Evolutionary conservation across 23 red algal genomes (phyloP).

Genomic region (Gracilariopsis chorda): DNA sequence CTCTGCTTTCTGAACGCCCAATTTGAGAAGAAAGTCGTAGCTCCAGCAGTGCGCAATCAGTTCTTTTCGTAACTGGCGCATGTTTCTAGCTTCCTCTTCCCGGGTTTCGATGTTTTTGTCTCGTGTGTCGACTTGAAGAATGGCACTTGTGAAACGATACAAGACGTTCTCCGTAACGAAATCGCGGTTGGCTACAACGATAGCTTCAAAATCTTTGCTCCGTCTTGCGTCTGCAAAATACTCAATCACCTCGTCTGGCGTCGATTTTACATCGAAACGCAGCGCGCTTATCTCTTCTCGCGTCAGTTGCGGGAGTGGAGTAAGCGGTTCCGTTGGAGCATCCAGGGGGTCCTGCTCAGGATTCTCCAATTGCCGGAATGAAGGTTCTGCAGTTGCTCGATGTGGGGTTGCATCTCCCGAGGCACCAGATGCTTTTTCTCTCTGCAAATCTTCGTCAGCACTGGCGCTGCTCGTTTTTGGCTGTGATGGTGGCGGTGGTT

Average conservation of each 20-base stretch:
- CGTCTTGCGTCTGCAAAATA: constrained; percentile 29
- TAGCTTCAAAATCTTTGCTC: neutral
- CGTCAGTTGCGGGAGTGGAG: neutral
- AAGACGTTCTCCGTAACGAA: constrained; percentile 38
- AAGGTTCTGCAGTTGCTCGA: neutral
- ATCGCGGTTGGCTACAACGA: constrained; percentile 40
- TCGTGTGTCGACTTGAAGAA: constrained; percentile 58
- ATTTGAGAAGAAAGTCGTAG: constrained; percentile 41
- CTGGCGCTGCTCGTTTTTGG: neutral
- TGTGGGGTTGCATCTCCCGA: constrained; percentile 44
- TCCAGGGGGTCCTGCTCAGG: constrained; percentile 26
- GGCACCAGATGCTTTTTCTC: constrained; percentile 23
- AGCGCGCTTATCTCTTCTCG: constrained; percentile 1
- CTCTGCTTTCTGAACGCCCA: constrained; percentile 39
- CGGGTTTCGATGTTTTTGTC: neutral
- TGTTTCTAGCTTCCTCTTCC: constrained; percentile 62
- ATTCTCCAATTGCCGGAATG: constrained; percentile 26
- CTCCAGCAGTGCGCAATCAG: constrained; percentile 48
- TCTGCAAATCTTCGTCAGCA: neutral
- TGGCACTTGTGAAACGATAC: constrained; percentile 68
- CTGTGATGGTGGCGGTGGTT: neutral
- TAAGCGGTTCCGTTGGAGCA: constrained; percentile 1
- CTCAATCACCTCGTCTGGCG: constrained; percentile 43
- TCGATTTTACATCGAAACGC: neutral
- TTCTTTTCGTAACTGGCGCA: constrained; percentile 46